Conservation (phyloP, 345 rosid genomes). For the Sisymbrium altissimum region DNA sequence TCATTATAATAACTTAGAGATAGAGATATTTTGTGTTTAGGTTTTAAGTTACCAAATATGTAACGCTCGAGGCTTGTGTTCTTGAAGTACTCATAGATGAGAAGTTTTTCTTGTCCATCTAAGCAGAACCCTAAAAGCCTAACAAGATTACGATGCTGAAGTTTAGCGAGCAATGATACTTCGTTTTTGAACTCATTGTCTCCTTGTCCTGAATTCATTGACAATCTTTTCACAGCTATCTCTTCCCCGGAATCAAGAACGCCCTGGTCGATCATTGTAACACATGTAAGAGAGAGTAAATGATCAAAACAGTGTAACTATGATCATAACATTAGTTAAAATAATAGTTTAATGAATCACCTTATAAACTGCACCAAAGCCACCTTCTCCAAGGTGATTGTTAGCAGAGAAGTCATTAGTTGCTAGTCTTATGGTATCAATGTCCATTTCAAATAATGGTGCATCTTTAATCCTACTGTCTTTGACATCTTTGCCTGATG, state of each 20-base stretch:
- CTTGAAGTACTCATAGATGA: conserved; percentile 42
- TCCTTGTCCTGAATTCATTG: conserved; percentile 40
- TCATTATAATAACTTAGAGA: neutral
- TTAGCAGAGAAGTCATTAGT: conserved; percentile 18
- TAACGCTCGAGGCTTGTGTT: conserved; percentile 37
- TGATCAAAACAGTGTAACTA: neutral
- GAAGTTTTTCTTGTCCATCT: conserved; percentile 37
- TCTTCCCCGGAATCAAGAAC: conserved; percentile 31
- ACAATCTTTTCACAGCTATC: conserved; percentile 48
- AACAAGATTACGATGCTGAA: conserved; percentile 50
- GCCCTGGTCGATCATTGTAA: conserved; percentile 30
- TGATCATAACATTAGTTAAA: neutral
- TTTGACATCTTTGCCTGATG: neutral
- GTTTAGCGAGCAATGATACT: conserved; percentile 40
- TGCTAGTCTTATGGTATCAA: conserved; percentile 10
- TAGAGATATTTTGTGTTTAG: neutral
- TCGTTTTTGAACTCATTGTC: conserved; percentile 42
- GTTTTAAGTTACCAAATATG: conserved; percentile 28
- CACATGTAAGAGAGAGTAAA: neutral
- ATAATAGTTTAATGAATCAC: neutral
- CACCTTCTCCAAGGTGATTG: conserved; percentile 23
- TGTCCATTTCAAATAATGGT: neutral
- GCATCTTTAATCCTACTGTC: conserved; percentile 2
- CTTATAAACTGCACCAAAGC: conserved; percentile 23
- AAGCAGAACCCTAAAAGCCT: conserved; percentile 40